Conservation (phyloP, 345 rosid species). For the Bruguiera parviflora region DNA sequence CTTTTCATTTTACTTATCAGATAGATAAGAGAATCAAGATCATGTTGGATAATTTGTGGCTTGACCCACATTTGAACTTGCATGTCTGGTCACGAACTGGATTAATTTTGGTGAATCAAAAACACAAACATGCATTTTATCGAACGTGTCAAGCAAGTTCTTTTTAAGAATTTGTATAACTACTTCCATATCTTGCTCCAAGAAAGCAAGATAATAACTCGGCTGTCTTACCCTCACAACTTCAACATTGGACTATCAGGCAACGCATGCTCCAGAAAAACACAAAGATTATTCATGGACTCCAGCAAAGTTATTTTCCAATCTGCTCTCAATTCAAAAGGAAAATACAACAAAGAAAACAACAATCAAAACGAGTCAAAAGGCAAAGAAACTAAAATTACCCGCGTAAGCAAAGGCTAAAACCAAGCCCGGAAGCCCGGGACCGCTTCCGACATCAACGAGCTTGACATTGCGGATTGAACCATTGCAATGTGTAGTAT, state of each 20-base stretch:
- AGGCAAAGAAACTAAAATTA: conserved; percentile 10
- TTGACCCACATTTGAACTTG: not conserved
- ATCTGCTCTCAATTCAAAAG: conserved; percentile 27
- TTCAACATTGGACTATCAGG: conserved; percentile 60
- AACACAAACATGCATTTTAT: not conserved
- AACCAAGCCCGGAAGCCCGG: conserved; percentile 85
- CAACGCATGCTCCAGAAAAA: conserved; percentile 79
- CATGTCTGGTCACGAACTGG: not conserved
- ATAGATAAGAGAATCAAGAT: not conserved
- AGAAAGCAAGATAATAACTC: conserved; percentile 45
- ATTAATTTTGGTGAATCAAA: no score
- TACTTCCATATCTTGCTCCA: not conserved
- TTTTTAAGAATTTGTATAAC: not conserved
- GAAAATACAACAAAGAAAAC: not conserved
- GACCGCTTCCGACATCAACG: conserved; percentile 79
- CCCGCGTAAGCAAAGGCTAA: conserved; percentile 80
- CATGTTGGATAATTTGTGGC: not conserved
- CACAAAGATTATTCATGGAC: conserved; percentile 78
- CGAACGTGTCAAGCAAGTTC: not conserved
- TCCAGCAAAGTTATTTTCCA: conserved; percentile 87
- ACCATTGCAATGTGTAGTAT: conserved; percentile 33
- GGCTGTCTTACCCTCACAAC: conserved; percentile 73
- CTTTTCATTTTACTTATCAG: not conserved
- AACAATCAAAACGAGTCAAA: not conserved
- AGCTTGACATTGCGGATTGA: conserved; percentile 40